Evolutionary conservation across 2,329 filamentous ascomycete species (phyloP), one percentile per base, ranked within the genome.

Genomic region (Monascus ruber): DNA sequence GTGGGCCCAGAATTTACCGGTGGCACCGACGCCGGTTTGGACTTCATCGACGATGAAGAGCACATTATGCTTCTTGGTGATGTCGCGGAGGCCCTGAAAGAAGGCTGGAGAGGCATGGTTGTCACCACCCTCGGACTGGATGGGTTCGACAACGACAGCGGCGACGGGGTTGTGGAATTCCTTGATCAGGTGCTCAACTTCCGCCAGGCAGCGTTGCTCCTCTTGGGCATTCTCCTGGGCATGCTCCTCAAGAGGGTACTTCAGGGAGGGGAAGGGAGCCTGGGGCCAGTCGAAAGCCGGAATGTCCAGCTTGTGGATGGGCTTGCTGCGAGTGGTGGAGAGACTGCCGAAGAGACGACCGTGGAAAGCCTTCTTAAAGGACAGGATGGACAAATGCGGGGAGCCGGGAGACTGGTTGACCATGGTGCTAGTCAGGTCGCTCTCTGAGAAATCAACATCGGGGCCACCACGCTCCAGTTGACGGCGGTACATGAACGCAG

Each of bases 231-330:
- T 94, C 66, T 91, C 86, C 49, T 78, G 76, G 24, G 64, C 81
- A 62, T 91, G 77, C 49, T 85, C 71, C 51, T 87, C 81, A 5
- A 94, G 78, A 0, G 87, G 87, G 65, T 94, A 94, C 65, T 88
- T 88, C 58, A 93, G 76, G 47, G 69, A 56, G 6, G 87, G 88
- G 74, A 94, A 94, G 40, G 83, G 77, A 11, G 86, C 86, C 63
- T 89, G 85, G 26, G 87, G 87, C 87, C 87, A 94, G 73, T 94
- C 83, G 56, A 94, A 94, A 55, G 87, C 85, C 24, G 87, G 87
- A 52, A 94, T 94, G 59, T 94, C 87, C 52, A 94, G 71, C 70
- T 94, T 94, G 73, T 94, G 87, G 61, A 94, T 88, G 35, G 87
- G 77, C 74, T 94, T 94, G 64, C 82, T 88, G 59, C 87, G 83